Evolutionary conservation across 495 filamentous ascomycete genomes (phyloP).

Genomic region (Penicillium angulare): DNA sequence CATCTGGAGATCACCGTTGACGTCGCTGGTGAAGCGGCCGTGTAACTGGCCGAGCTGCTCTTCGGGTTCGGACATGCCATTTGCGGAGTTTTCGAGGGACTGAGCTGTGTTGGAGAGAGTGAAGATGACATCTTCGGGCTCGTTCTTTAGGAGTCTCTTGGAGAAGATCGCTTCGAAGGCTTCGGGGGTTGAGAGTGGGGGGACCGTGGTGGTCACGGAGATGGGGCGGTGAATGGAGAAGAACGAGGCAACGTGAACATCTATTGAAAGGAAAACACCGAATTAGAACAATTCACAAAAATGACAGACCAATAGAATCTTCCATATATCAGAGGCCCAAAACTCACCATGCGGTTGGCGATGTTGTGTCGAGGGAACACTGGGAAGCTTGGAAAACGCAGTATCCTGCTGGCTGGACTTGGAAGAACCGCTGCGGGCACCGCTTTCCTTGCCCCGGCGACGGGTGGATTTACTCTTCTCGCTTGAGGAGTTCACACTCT

Average conservation of each 20-base stretch:
- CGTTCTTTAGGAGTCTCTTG: slow-evolving; percentile 48
- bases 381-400: slow-evolving; percentile 62
- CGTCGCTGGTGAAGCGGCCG: slow-evolving; percentile 42
- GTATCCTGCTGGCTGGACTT: slow-evolving; percentile 39
- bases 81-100: slow-evolving; percentile 63
- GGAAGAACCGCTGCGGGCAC: slow-evolving; percentile 32
- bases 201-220: slow-evolving; percentile 77
- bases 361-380: slow-evolving; percentile 81
- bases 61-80: slow-evolving; percentile 41
- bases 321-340: neutral
- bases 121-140: slow-evolving; percentile 67
- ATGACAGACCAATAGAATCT: neutral
- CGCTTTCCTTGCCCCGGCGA: slow-evolving; percentile 38
- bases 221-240: slow-evolving; percentile 96
- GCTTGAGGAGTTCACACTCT: slow-evolving; percentile 36
- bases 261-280: slow-evolving; percentile 39
- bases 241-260: slow-evolving; percentile 84
- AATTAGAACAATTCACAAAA: neutral
- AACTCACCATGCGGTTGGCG: slow-evolving; percentile 68
- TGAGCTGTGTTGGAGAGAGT: slow-evolving; percentile 73
- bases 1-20: slow-evolving; percentile 53
- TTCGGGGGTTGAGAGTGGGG: slow-evolving; percentile 65
- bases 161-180: slow-evolving; percentile 79
- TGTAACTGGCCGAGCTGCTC: slow-evolving; percentile 49
- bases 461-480: slow-evolving; percentile 38